Base-by-base conservation (phyloP, 805 yeast species). In the Maudiozyma serrabonitensis region DNA sequence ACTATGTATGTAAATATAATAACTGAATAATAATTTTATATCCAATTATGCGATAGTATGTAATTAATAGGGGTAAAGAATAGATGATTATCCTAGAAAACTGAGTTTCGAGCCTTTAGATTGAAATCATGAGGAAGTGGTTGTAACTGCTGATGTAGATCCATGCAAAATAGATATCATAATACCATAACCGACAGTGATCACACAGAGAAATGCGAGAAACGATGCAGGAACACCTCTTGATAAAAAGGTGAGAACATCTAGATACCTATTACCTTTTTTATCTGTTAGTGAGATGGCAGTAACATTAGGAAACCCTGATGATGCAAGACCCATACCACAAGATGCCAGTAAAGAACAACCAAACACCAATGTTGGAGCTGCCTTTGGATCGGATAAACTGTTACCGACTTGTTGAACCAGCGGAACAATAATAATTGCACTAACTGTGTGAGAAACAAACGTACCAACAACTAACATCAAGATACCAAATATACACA, bases 301-400 rank as follows among this genome's bases (percentile, higher is more conserved):
- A 0, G 98, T 90, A 37, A 91, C 96, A 62, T 93, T 91, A 9
- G 99, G 99, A 75, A 93, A 93, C 0, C 99, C 98, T 0, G 95
- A 83, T 0, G 98, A 90, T 3, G 99, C 97, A 50, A 91, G 73
- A 3, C 96, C 98, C 98, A 91, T 93, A 51, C 98, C 99, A 47
- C 87, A 84, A 0, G 97, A 89, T 19, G 95, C 83, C 55, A 91
- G 68, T 45, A 90, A 64, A 37, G 89, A 75, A 50, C 70, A 66
- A 43, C 72, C 72, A 49, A 72, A 71, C 44, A 72, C 69, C 47
- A 72, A 54, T 21, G 69, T 56, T 6, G 69, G 69, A 1, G 74
- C 69, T 16, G 97, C 91, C 59, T 87, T 95, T 4, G 90, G 86
- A 34, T 76, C 78, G 2, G 81, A 73, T 60, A 86, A 67, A 37